These are phyloP conservation scores for Pestalotiopsis sp. DNA, from an alignment of 2,329 filamentous ascomycete species.

Conservation along the genomic window DNA sequence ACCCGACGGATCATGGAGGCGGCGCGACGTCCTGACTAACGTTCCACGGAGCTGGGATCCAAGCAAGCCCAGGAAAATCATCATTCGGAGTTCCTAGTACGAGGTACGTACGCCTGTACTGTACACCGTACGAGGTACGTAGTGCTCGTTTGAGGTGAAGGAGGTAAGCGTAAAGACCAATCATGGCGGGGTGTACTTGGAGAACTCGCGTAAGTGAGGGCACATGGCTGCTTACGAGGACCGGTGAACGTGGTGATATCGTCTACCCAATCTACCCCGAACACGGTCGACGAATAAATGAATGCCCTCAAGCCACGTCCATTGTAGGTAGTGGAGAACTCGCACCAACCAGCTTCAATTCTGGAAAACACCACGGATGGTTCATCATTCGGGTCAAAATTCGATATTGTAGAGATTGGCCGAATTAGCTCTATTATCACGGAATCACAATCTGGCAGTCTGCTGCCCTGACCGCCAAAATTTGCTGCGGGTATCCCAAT, in stretches of 20 bases:
- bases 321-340: too few relatives aligned
- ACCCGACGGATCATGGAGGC: neutral
- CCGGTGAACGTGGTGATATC: neutral
- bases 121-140: too few relatives aligned
- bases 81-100: neutral
- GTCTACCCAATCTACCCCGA: neutral
- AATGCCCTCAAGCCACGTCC: too few relatives aligned
- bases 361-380: too few relatives aligned
- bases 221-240: neutral
- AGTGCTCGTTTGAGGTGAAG: too few relatives aligned
- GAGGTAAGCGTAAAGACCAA: too few relatives aligned
- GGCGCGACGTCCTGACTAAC: neutral
- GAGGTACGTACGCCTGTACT: too few relatives aligned
- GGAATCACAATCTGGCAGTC: neutral
- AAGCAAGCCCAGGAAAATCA: neutral
- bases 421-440: too few relatives aligned
- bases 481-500: conserved; percentile 1
- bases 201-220: neutral
- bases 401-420: too few relatives aligned
- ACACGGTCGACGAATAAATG: neutral
- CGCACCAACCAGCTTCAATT: too few relatives aligned
- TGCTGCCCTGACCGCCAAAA: neutral
- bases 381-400: too few relatives aligned
- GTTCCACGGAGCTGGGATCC: conserved; percentile 1
- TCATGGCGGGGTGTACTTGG: neutral